Percentiles rank a stretch among this genome's conserved stretches.
phyloP scores from a whole-genome alignment of 352 stramenopile species.

The Phytophthora melonis region DNA sequence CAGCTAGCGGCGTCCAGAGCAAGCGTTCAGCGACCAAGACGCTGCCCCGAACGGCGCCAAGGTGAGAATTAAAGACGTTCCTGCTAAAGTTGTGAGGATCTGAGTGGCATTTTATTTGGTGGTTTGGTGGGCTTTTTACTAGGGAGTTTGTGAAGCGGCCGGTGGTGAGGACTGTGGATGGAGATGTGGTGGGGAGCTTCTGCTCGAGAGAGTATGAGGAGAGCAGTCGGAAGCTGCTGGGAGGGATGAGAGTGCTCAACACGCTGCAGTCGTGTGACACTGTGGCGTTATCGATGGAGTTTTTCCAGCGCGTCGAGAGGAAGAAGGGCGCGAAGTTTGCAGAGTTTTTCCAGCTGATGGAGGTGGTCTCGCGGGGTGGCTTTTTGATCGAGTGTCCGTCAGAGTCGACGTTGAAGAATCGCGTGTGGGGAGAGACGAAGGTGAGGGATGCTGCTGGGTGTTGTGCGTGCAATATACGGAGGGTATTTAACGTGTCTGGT shows the following conservation, averaged over 20 bases:
- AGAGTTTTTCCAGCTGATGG: slow-evolving; percentile 54
- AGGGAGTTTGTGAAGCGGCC: slow-evolving; percentile 73
- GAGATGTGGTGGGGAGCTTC: slow-evolving; percentile 63
- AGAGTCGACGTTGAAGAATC: slow-evolving; percentile 42
- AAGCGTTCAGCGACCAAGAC: slow-evolving; percentile 23
- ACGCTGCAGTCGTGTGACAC: slow-evolving; percentile 78
- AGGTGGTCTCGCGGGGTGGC: slow-evolving; percentile 57
- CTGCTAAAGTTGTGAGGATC: neutral
- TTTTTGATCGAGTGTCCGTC: slow-evolving; percentile 60
- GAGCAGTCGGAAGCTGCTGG: slow-evolving; percentile 44
- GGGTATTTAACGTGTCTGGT: neutral
- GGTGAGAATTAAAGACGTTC: slow-evolving; percentile 18
- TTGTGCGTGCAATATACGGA: slow-evolving; percentile 7
- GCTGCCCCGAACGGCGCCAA: slow-evolving; percentile 17
- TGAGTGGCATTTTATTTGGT: neutral
- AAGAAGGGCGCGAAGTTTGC: slow-evolving; percentile 1
- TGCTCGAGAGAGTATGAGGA: slow-evolving; percentile 58
- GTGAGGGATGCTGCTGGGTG: slow-evolving; percentile 25
- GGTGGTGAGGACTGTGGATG: slow-evolving; percentile 53
- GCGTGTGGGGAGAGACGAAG: slow-evolving; percentile 61
- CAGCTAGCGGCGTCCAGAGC: slow-evolving; percentile 1
- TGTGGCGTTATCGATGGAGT: slow-evolving; percentile 54
- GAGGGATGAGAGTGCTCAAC: slow-evolving; percentile 65
- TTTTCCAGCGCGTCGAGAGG: slow-evolving; percentile 28
- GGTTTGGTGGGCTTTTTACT: slow-evolving; percentile 15